Percentiles rank a stretch among this genome's conserved stretches.
phyloP scores from a whole-genome alignment of 2,329 filamentous ascomycete species.

The Capronia epimyces region DNA sequence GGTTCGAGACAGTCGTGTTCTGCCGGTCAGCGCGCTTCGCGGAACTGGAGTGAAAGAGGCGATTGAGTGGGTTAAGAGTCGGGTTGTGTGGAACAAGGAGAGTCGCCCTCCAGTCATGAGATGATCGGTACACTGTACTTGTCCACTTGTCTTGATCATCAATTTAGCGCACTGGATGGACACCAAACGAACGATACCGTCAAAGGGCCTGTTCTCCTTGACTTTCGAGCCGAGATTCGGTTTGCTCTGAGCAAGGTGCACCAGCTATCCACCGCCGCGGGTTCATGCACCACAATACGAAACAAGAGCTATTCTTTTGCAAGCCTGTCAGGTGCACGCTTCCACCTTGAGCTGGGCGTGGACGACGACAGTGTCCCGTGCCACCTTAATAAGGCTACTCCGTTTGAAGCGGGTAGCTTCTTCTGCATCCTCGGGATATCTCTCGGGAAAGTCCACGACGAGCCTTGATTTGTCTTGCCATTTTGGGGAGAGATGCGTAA shows the following conservation, averaged over 20 bases:
- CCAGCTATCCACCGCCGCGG: no score
- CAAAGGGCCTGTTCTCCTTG: no score
- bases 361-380: conserved; percentile 4
- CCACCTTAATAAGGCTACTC: conserved; percentile 8
- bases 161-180: no score
- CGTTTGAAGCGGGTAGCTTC: conserved; percentile 15
- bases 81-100: conserved; percentile 96
- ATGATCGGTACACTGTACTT: conserved; percentile 46
- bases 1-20: conserved; percentile 81
- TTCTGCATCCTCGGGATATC: conserved; percentile 13
- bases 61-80: conserved; percentile 89
- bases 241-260: no score
- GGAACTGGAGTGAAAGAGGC: conserved; percentile 81
- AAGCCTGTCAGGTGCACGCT: conserved; percentile 4
- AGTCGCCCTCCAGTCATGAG: conserved; percentile 86
- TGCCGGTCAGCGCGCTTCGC: conserved; percentile 85
- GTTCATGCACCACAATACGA: no score
- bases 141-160: no score
- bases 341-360: conserved; percentile 11
- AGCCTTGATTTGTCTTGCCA: conserved; percentile 15
- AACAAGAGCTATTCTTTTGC: no score
- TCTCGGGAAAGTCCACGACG: conserved; percentile 12
- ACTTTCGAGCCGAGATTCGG: no score
- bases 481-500: conserved; percentile 4
- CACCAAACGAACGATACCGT: no score